Evolutionary conservation across 139 green algal genomes (phyloP).

Genomic region (Trebouxia sp.): DNA sequence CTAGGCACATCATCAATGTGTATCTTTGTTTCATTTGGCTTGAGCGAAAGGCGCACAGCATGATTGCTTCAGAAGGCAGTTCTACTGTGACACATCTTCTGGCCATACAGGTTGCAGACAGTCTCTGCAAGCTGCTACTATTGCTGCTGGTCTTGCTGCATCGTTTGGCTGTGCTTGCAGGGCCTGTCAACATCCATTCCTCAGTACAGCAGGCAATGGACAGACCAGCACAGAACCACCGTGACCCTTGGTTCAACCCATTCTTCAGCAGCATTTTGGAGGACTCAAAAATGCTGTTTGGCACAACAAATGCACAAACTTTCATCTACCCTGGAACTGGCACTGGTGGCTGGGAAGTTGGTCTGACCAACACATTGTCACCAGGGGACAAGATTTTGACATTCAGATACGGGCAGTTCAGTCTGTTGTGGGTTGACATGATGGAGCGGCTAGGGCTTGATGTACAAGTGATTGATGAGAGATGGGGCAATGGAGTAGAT

Average conservation of each 20-base stretch:
- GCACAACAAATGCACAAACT: conserved; percentile 81
- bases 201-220: conserved; percentile 87
- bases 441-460: conserved; percentile 95
- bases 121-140: neutral
- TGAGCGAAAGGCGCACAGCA: neutral
- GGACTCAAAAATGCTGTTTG: conserved; percentile 82
- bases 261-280: conserved; percentile 85
- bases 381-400: conserved; percentile 83
- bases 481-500: conserved; percentile 90
- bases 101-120: neutral
- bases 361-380: conserved; percentile 94
- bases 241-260: conserved; percentile 90
- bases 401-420: conserved; percentile 94
- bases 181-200: conserved; percentile 98
- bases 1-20: neutral
- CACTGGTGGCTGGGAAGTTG: conserved; percentile 89
- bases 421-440: conserved; percentile 95
- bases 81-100: neutral
- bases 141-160: neutral
- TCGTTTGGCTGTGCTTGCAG: conserved; percentile 46
- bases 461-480: conserved; percentile 84
- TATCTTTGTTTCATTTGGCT: neutral
- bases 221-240: conserved; percentile 86
- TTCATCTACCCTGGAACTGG: conserved; percentile 87
- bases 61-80: neutral